phyloP scores from a whole-genome alignment of 2,329 filamentous ascomycete species.

The Fusarium praegraminearum region DNA sequence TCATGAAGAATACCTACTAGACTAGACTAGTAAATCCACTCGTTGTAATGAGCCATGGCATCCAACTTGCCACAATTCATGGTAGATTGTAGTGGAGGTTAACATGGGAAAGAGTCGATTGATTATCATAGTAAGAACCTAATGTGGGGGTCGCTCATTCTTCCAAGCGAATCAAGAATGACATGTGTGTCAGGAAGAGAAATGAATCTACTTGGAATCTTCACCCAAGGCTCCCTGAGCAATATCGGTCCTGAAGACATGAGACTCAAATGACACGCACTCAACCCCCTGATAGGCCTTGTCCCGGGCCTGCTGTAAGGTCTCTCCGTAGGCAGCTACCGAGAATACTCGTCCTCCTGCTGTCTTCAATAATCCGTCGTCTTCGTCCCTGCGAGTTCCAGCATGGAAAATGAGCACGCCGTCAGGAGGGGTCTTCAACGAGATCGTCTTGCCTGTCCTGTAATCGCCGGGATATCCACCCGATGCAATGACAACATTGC shows the following conservation, averaged over 20 bases:
- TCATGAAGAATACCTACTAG: too few relatives aligned
- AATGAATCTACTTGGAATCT: neutral
- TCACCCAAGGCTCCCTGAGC: constrained; percentile 55
- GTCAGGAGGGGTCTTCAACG: constrained; percentile 52
- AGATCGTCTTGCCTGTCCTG: constrained; percentile 73
- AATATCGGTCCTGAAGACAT: constrained; percentile 90
- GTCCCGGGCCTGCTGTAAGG: constrained; percentile 80
- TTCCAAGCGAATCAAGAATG: neutral
- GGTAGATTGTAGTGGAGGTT: too few relatives aligned
- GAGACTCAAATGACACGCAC: constrained; percentile 80
- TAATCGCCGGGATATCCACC: constrained; percentile 87
- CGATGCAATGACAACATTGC: constrained; percentile 87
- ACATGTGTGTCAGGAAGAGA: neutral
- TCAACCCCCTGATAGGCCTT: constrained; percentile 79
- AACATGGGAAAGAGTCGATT: too few relatives aligned
- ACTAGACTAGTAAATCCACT: too few relatives aligned
- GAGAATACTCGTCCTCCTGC: constrained; percentile 88
- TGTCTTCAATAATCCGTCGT: constrained; percentile 71
- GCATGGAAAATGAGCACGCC: constrained; percentile 85
- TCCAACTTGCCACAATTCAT: too few relatives aligned
- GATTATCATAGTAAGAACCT: too few relatives aligned
- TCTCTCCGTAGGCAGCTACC: constrained; percentile 74
- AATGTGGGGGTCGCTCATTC: neutral
- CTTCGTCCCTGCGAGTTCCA: constrained; percentile 72
- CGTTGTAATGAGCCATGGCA: too few relatives aligned